Evolutionary conservation across 2,329 filamentous ascomycete genomes (phyloP), one percentile per base, ranked within the genome.

Genomic region (Rutstroemia sydowiana): DNA sequence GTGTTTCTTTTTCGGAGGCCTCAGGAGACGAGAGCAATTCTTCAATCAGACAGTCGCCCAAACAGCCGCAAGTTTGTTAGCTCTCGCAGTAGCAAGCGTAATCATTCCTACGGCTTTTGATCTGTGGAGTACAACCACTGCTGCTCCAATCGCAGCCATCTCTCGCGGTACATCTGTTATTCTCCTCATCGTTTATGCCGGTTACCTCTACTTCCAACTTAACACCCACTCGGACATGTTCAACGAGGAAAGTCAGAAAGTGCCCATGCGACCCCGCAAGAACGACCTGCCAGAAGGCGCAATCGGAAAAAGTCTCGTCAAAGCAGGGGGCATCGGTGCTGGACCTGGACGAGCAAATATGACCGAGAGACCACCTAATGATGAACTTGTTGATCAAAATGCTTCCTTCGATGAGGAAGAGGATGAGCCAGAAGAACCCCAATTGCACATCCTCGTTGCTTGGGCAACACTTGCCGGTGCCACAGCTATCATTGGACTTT

Each of bases 21-120:
- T 95, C 60, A 84, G 86, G 54, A 81, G 91, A 26, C 65, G 79
- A 26, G 87, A 95, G 66, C 92, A 96, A 67, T 84, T 81, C 68
- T 97, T 96, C 78, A 95, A 96, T 73, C 82, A 87, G 31, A 92
- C 88, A 0, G 90, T 96, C 6, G 91, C 91, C 0, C 90, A 95
- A 68, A 95, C 91, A 0, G 88, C 90, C 3, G 84, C 90, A 13
- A 70, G 75, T 23, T 81, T 86, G 10, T 73, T 93, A 21, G 71
- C 90, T 18, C 67, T 85, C 9, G 78, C 85, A 11, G 87, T 95
- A 34, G 85, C 84, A 45, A 85, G 83, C 62, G 75, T 95, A 59
- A 92, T 96, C 59, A 89, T 96, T 23, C 92, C 92, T 0, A 95
- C 90, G 5, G 88, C 92, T 5, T 95, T 95, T 66, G 78, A 87